phyloP scores from a whole-genome alignment of 1,284 basidiomycete species.

The Lignosus rhinocerotis region DNA sequence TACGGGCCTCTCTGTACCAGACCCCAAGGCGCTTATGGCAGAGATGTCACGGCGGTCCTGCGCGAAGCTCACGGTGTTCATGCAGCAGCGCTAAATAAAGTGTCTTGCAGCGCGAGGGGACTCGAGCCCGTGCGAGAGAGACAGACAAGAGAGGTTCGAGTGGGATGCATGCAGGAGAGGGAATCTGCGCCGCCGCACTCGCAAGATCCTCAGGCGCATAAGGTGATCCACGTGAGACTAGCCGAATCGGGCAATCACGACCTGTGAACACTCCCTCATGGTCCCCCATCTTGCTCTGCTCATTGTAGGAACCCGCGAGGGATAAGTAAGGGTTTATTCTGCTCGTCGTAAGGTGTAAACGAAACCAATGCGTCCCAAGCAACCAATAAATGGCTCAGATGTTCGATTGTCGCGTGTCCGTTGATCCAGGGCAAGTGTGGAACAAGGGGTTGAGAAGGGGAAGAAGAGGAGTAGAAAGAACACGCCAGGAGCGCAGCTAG shows the following conservation, averaged over 20 bases:
- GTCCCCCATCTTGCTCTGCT: too few relatives aligned
- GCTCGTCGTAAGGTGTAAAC: neutral
- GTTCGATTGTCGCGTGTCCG: neutral
- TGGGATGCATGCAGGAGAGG: constrained; percentile 9
- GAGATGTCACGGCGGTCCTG: constrained; percentile 1
- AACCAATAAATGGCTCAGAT: neutral
- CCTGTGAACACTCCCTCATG: neutral
- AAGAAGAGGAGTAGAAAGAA: neutral
- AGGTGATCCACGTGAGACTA: constrained; percentile 3
- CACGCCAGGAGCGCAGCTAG: constrained; percentile 7
- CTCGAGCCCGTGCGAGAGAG: neutral
- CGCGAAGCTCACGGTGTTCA: neutral
- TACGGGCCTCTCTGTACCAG: neutral
- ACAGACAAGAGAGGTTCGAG: neutral
- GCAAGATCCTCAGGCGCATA: neutral
- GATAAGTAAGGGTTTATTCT: constrained; percentile 3
- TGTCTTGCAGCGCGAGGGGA: neutral
- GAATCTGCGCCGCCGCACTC: neutral
- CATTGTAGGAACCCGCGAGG: neutral
- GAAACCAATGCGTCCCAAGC: neutral
- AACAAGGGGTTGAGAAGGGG: neutral
- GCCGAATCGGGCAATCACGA: neutral
- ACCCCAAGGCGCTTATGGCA: neutral
- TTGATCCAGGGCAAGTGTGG: neutral
- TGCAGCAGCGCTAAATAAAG: neutral